Conservation (phyloP, 2,329 filamentous ascomycete genomes). For the Colletotrichum sp. region DNA sequence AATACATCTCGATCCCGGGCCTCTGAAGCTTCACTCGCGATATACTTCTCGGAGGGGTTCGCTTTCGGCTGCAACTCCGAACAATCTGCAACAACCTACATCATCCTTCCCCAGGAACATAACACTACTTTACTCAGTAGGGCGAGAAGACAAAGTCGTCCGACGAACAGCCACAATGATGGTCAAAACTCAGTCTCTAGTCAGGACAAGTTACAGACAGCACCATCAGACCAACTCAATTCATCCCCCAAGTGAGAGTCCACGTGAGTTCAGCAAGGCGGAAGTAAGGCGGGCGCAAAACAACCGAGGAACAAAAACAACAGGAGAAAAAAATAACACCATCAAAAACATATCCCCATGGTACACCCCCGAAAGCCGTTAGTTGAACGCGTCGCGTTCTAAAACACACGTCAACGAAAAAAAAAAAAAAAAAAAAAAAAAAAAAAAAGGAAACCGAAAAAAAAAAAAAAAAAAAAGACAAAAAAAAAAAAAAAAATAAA, state of each 20-base stretch:
- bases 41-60: not conserved
- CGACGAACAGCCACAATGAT: not conserved
- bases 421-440: not conserved
- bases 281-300: not conserved
- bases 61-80: not conserved
- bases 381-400: not conserved
- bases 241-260: not conserved
- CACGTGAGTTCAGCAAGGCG: not conserved
- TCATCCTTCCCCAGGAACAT: not conserved
- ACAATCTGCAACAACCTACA: not conserved
- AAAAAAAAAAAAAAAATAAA: too few relatives aligned
- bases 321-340: not conserved
- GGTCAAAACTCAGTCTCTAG: not conserved
- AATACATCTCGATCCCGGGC: not conserved
- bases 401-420: not conserved
- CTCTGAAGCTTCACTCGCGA: not conserved
- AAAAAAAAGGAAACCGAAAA: too few relatives aligned
- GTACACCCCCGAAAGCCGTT: not conserved
- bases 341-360: not conserved
- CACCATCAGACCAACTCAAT: constrained; percentile 17
- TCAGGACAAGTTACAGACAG: not conserved
- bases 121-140: not conserved
- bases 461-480: too few relatives aligned
- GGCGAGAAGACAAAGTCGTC: not conserved
- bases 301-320: not conserved